These are phyloP conservation scores for Pichia exigua DNA, from an alignment of 805 yeast genomes.

Conservation along the genomic window DNA sequence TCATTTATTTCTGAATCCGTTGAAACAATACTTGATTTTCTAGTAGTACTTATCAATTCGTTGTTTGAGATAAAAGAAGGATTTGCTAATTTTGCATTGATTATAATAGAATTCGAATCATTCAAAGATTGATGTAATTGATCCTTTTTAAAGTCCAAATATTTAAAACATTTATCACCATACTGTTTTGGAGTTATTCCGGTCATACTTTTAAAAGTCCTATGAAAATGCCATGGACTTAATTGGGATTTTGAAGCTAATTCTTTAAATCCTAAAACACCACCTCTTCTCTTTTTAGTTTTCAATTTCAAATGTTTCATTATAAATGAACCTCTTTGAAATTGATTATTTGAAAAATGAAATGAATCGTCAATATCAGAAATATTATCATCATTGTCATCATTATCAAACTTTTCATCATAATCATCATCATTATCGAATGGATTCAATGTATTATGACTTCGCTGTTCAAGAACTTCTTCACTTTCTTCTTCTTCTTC, in stretches of 20 bases:
- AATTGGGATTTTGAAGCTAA: conserved; percentile 76
- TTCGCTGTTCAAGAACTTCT: too few species aligned
- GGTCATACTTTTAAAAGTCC: conserved; percentile 80
- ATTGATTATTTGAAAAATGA: neutral
- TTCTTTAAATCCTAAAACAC: conserved; percentile 77
- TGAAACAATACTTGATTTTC: neutral
- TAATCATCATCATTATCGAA: neutral
- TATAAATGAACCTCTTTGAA: conserved; percentile 4
- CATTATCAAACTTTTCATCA: neutral
- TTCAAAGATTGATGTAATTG: conserved; percentile 13
- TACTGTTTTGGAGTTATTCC: conserved; percentile 84
- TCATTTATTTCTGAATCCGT: neutral
- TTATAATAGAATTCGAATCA: conserved; percentile 20
- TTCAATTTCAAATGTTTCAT: conserved; percentile 18
- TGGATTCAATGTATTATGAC: too few species aligned
- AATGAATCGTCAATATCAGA: neutral
- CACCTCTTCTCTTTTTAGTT: conserved; percentile 61
- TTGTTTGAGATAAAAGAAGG: conserved; percentile 24
- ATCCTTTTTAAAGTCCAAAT: conserved; percentile 30
- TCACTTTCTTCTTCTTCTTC: too few species aligned
- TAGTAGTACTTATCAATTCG: neutral
- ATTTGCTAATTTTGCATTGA: conserved; percentile 28
- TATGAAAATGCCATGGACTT: conserved; percentile 89
- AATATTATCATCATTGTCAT: neutral
- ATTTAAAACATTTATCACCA: conserved; percentile 75